These are phyloP conservation scores for Cystobasidiaceae sp. DNA, from an alignment of 1,284 basidiomycete genomes.

Conservation along the genomic window DNA sequence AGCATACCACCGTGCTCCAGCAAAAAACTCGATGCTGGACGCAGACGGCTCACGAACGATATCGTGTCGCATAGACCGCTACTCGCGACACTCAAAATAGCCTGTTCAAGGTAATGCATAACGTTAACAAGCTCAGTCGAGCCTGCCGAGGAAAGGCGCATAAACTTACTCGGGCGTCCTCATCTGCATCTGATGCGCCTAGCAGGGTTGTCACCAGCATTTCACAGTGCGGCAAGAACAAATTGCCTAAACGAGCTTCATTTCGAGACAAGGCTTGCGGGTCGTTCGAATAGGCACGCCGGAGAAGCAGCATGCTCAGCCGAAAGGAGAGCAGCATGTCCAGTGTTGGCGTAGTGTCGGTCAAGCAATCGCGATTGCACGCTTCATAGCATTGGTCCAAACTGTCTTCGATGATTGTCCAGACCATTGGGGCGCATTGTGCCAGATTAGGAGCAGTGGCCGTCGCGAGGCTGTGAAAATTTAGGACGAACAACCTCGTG, in stretches of 20 bases:
- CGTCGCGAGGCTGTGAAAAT: too few species aligned
- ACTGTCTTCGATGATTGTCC: background rate
- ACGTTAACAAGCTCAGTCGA: too few species aligned
- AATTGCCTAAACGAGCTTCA: background rate
- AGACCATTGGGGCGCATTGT: too few species aligned
- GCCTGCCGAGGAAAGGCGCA: too few species aligned
- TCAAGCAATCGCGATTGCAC: background rate
- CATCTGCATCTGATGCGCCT: background rate
- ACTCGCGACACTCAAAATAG: background rate
- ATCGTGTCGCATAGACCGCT: background rate
- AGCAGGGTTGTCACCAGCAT: background rate
- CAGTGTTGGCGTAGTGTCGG: background rate
- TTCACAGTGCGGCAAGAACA: background rate
- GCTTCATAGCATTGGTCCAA: background rate
- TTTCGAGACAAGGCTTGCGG: background rate
- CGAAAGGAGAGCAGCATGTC: background rate
- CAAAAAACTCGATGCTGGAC: background rate
- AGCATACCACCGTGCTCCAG: background rate
- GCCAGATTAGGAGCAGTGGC: too few species aligned
- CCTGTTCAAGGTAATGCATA: too few species aligned
- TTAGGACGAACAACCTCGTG: too few species aligned
- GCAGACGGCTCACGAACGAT: background rate
- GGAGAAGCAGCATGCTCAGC: background rate
- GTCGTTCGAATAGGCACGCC: background rate
- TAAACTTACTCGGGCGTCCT: too few species aligned